Base-by-base conservation (phyloP, 2,329 filamentous ascomycete species). In the Cladophialophora immunda region DNA sequence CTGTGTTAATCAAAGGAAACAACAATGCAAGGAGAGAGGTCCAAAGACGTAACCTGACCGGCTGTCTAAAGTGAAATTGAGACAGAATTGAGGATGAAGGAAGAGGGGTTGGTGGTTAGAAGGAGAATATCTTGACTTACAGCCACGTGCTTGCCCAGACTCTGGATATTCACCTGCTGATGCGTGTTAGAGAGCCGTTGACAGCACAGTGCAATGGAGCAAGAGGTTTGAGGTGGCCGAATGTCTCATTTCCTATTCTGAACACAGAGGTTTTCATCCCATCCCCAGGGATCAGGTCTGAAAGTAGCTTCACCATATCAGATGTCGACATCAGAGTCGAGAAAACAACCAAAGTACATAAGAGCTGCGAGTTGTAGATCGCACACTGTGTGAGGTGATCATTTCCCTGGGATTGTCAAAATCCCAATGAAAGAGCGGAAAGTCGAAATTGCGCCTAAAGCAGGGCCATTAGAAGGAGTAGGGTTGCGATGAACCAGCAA, bases 141-240 rank as follows among this genome's bases (percentile, higher is more conserved):
- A 25, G 45, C 22, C 45, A 50, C 45, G 25, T 13, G 45, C 45
- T 50, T 13, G 19, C 45, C 45, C 9, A 7, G 6, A 50, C 19
- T 25, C 22, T 50, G 45, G n/a, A 3, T 25, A 25, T 50, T 27
- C 45, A 50, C 45, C 25, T 50, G 45, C 45, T 50, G 22, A 50
- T 50, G 45, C 41, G 11, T 11, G 25, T 5, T 22, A 25, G 45
- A 41, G n/a, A n/a, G 38, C n/a, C 38, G 8, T 41, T 41, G 7
- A 50, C 45, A 50, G 2, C 19, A 50, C 19, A 25, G 22, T 27
- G 25, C 47, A 61, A 8, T 27, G 29, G 22, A 34, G 27, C 9
- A 45, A n/a, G 19, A 25, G n/a, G 19, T 30, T 58, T 79, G 80
- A 81, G 80, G 79, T 77, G 80, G 80, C 80, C 79, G 73, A 77